Percentiles rank a stretch among this genome's conserved stretches.
phyloP scores from a whole-genome alignment of 306 rosid species.

The Cotoneaster glaucophyllus region DNA sequence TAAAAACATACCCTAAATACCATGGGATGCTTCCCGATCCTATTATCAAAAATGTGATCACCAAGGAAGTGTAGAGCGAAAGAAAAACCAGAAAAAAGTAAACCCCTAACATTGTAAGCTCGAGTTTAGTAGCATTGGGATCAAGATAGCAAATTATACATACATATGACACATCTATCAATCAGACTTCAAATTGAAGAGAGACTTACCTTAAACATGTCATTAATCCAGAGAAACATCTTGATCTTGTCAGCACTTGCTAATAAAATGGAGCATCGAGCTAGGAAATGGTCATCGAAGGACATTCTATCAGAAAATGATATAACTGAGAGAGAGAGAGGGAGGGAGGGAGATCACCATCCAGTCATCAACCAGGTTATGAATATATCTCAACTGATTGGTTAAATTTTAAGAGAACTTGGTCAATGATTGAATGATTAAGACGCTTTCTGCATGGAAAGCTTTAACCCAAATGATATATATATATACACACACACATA shows the following conservation, averaged over 20 bases:
- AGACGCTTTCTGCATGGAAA: conserved; percentile 16
- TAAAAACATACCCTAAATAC: too few species aligned
- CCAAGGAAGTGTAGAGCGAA: too few species aligned
- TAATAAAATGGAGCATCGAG: neutral
- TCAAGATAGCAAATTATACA: neutral
- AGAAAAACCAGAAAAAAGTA: too few species aligned
- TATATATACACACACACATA: neutral
- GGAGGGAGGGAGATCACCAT: neutral
- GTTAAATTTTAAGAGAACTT: neutral
- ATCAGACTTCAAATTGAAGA: neutral
- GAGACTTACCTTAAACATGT: neutral
- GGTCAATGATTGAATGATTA: neutral
- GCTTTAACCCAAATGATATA: neutral
- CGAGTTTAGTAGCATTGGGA: neutral
- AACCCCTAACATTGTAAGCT: too few species aligned
- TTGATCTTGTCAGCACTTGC: neutral
- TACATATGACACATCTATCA: neutral
- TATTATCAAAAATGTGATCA: too few species aligned
- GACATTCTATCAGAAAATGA: neutral
- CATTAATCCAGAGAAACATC: neutral
- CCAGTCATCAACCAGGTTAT: neutral
- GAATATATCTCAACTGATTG: neutral
- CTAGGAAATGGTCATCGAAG: neutral
- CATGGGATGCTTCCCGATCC: too few species aligned
- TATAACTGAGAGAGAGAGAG: neutral